Conservation (phyloP, 495 filamentous ascomycete genomes). For the Hypoxylon lienhwacheense region DNA sequence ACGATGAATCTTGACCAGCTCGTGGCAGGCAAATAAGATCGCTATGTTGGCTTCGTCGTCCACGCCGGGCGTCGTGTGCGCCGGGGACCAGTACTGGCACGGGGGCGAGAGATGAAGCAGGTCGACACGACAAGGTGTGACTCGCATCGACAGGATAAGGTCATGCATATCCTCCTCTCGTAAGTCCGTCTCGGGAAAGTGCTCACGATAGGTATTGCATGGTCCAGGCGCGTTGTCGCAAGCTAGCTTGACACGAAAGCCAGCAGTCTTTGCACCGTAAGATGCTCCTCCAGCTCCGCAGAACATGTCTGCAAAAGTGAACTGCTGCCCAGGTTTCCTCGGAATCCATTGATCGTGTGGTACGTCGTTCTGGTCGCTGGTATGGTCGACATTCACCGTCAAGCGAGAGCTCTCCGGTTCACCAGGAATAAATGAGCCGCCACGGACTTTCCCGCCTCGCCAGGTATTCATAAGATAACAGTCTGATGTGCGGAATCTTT, state of each 20-base stretch:
- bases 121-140: conserved; percentile 55
- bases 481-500: conserved; percentile 21
- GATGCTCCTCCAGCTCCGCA: conserved; percentile 79
- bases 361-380: background rate
- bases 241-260: conserved; percentile 59
- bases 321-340: conserved; percentile 45
- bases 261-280: conserved; percentile 65
- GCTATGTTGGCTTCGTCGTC: conserved; percentile 76
- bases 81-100: conserved; percentile 79
- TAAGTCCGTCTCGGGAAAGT: conserved; percentile 56
- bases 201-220: conserved; percentile 57
- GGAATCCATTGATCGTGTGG: conserved; percentile 2
- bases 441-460: conserved; percentile 44
- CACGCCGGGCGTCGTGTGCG: conserved; percentile 64
- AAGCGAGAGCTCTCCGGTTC: conserved; percentile 6
- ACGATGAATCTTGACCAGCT: conserved; percentile 59
- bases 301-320: conserved; percentile 72
- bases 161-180: conserved; percentile 52
- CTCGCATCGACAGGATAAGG: conserved; percentile 43
- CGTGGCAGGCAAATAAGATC: conserved; percentile 63
- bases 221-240: conserved; percentile 64
- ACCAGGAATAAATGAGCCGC: conserved; percentile 37
- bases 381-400: conserved; percentile 17
- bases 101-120: conserved; percentile 81
- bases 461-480: conserved; percentile 38